Evolutionary conservation across 2,329 filamentous ascomycete genomes (phyloP).

Genomic region (Beauveria australis): DNA sequence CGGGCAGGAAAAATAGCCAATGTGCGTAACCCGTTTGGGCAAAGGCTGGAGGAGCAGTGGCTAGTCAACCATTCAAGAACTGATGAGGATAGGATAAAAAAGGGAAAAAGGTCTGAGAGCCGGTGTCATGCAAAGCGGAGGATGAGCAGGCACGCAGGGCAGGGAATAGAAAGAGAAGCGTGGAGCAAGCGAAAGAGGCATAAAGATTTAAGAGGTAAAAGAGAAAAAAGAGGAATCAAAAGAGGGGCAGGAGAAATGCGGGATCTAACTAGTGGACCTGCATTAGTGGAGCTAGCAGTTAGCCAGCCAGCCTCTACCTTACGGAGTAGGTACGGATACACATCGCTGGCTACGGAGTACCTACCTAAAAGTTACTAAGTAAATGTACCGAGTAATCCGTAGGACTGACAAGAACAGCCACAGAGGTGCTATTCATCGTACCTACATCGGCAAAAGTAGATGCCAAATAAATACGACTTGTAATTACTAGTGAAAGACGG

Average conservation of each 20-base stretch:
- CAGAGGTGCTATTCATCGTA: no score
- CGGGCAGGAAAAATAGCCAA: not conserved
- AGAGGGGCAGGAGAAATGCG: not conserved
- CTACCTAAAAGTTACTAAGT: no score
- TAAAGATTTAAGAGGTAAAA: not conserved
- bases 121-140: not conserved
- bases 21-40: not conserved
- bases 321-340: no score
- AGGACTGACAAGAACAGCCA: no score
- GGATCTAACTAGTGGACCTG: slow-evolving; percentile 7
- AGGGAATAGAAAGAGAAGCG: not conserved
- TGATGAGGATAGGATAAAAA: not conserved
- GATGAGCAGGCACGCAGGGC: not conserved
- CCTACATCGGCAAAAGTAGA: no score
- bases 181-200: no score
- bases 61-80: not conserved
- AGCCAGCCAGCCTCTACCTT: no score
- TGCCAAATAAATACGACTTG: no score
- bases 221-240: not conserved
- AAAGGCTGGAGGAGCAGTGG: not conserved
- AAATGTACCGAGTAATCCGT: no score
- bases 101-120: not conserved
- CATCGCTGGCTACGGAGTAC: no score
- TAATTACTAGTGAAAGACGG: no score
- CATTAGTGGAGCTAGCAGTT: not conserved